Evolutionary conservation across 23 red algal genomes (phyloP).

Genomic region (Gracilariopsis chorda): DNA sequence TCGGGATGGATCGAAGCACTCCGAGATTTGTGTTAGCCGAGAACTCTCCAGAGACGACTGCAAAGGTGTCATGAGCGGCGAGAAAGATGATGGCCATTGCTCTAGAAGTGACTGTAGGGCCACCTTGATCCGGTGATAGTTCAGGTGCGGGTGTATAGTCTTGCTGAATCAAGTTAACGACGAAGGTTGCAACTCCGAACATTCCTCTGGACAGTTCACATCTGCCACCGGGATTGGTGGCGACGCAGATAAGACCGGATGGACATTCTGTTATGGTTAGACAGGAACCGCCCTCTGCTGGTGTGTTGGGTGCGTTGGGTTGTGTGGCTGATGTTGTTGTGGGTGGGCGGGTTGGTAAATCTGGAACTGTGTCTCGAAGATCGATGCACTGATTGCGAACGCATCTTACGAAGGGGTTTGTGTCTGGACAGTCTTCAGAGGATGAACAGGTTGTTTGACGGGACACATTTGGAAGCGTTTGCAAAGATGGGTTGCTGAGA

Average conservation of each 20-base stretch:
- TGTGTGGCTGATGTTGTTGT: no score
- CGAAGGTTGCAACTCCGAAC: not conserved
- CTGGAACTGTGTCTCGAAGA: no score
- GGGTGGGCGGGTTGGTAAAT: no score
- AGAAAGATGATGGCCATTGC: conserved; percentile 14
- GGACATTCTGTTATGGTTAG: not conserved
- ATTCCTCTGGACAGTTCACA: not conserved
- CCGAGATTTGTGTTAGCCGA: no score
- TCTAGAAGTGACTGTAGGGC: conserved; percentile 2
- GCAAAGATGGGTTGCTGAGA: no score
- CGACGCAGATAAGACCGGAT: not conserved
- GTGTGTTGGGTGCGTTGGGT: no score
- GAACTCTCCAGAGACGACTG: not conserved
- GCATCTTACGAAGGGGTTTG: no score
- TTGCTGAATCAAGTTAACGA: not conserved
- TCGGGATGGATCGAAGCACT: no score
- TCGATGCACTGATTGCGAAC: no score
- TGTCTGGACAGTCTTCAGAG: no score
- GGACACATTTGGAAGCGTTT: no score
- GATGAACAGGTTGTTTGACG: no score
- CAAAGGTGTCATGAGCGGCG: conserved; percentile 12
- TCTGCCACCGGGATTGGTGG: not conserved
- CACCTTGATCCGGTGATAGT: not conserved
- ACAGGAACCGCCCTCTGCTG: not conserved
- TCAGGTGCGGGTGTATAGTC: not conserved